Evolutionary conservation across 2,329 filamentous ascomycete species (phyloP).

Genomic region (Colletotrichum sp.): DNA sequence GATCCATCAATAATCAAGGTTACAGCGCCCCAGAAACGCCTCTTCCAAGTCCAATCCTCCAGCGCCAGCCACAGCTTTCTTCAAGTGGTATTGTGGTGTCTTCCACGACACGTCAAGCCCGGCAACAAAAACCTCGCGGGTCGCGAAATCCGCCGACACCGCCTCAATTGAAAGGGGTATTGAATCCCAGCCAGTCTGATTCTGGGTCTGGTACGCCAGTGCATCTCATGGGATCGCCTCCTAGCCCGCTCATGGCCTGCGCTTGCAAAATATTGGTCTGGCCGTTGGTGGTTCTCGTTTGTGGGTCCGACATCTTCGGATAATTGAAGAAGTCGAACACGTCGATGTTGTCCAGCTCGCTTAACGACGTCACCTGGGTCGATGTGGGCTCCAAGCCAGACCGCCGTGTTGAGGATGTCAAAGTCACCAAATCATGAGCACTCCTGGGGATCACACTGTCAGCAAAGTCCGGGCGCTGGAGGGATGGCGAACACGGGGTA

Average conservation of each 20-base stretch:
- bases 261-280: slow-evolving; percentile 29
- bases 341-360: slow-evolving; percentile 48
- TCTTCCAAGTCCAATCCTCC: neutral
- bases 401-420: slow-evolving; percentile 39
- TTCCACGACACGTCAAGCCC: neutral
- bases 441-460: slow-evolving; percentile 30
- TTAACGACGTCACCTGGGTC: slow-evolving; percentile 41
- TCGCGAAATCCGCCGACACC: neutral
- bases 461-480: neutral
- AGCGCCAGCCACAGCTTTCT: neutral
- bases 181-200: slow-evolving; percentile 33
- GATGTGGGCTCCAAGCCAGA: slow-evolving; percentile 43
- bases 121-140: neutral
- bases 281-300: slow-evolving; percentile 14
- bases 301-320: slow-evolving; percentile 34
- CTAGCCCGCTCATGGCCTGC: slow-evolving; percentile 26
- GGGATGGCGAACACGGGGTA: neutral
- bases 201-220: slow-evolving; percentile 33
- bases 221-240: slow-evolving; percentile 24
- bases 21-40: slow-evolving; percentile 12
- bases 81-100: neutral
- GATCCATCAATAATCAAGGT: slow-evolving; percentile 14
- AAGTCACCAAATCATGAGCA: slow-evolving; percentile 41
- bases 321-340: slow-evolving; percentile 53
- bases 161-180: slow-evolving; percentile 17